Evolutionary conservation across 75 land plant genomes (phyloP).

Genomic region (Sequoia sempervirens): DNA sequence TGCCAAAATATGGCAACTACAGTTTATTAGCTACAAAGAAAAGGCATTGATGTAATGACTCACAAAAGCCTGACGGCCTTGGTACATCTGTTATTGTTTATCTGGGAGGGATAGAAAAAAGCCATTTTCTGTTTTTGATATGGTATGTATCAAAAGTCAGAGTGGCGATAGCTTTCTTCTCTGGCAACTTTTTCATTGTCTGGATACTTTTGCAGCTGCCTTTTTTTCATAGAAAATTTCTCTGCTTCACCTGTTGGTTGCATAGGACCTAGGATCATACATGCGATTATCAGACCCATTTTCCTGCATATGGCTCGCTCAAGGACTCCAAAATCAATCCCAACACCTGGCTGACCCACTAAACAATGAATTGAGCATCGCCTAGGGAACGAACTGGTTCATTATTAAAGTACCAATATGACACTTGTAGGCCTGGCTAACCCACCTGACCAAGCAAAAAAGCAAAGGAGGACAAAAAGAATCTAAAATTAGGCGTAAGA

Average conservation of each 20-base stretch:
- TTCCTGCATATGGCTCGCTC: too few species aligned
- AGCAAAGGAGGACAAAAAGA: background rate
- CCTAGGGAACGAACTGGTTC: too few species aligned
- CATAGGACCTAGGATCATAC: background rate
- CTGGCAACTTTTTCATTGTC: background rate
- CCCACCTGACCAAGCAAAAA: too few species aligned
- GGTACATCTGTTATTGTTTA: background rate
- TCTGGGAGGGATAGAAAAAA: background rate
- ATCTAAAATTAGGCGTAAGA: background rate
- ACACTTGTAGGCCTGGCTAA: too few species aligned
- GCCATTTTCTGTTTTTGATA: background rate
- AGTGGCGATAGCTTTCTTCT: background rate
- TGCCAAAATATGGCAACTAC: background rate
- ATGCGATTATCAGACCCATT: too few species aligned
- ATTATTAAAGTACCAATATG: too few species aligned
- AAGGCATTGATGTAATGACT: background rate
- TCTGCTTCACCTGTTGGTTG: background rate
- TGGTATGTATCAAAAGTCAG: background rate
- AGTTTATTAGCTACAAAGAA: background rate
- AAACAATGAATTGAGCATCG: too few species aligned
- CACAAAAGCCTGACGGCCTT: background rate
- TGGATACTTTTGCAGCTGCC: background rate
- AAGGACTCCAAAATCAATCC: too few species aligned
- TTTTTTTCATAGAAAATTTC: background rate
- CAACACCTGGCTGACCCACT: too few species aligned